A percentile compares a stretch with the other conserved stretches of the same genome.
These are phyloP conservation scores for Pyrenochaeta sp. DNA, from an alignment of 2,329 filamentous ascomycete species.

Conservation along the genomic window DNA sequence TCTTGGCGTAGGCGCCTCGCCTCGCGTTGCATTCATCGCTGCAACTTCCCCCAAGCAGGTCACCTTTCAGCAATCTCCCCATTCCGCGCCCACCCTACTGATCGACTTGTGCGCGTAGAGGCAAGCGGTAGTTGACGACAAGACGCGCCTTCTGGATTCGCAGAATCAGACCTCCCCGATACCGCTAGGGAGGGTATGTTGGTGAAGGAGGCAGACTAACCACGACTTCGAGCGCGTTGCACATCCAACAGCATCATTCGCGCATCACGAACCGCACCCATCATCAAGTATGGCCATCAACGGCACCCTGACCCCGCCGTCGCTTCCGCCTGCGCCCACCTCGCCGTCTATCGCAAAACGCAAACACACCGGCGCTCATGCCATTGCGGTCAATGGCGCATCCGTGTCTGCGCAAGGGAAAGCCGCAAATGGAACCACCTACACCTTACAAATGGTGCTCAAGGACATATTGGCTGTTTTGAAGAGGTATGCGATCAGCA, in stretches of 20 bases:
- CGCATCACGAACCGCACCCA: slow-evolving; percentile 42
- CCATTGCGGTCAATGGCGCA: slow-evolving; percentile 40
- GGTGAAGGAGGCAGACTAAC: slow-evolving; percentile 20
- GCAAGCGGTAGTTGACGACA: background rate
- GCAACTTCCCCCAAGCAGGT: slow-evolving; percentile 34
- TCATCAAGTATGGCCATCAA: slow-evolving; percentile 45
- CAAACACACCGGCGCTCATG: slow-evolving; percentile 53
- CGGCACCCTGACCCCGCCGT: slow-evolving; percentile 47
- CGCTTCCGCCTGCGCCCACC: slow-evolving; percentile 35
- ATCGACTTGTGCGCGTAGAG: slow-evolving; percentile 23
- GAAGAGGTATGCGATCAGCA: slow-evolving; percentile 43
- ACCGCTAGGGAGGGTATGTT: slow-evolving; percentile 18
- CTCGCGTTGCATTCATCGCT: slow-evolving; percentile 35
- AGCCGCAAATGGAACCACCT: slow-evolving; percentile 24
- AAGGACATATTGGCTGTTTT: slow-evolving; percentile 54
- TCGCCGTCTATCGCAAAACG: slow-evolving; percentile 53
- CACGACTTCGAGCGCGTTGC: slow-evolving; percentile 45
- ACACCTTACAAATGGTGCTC: slow-evolving; percentile 45
- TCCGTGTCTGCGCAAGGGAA: slow-evolving; percentile 28
- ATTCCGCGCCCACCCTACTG: slow-evolving; percentile 18
- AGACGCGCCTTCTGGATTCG: slow-evolving; percentile 1
- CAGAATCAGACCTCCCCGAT: slow-evolving; percentile 3
- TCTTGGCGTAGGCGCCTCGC: slow-evolving; percentile 40
- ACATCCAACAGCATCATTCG: slow-evolving; percentile 40
- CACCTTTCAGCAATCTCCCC: slow-evolving; percentile 26